These are phyloP conservation scores for Rhododendron griersonianum DNA, from an alignment of 148 eudicot species.

Conservation along the genomic window DNA sequence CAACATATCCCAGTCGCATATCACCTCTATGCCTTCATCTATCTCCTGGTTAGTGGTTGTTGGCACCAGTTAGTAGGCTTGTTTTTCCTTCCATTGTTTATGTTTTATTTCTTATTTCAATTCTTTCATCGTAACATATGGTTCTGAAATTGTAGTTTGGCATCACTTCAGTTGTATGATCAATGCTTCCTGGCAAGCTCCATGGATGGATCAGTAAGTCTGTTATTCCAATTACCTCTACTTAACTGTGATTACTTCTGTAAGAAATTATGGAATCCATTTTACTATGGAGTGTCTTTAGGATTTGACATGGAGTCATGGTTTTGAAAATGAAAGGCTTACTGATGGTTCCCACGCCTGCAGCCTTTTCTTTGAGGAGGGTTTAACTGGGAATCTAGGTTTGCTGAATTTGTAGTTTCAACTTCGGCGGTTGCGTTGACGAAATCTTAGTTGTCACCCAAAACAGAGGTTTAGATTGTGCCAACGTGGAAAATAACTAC, in stretches of 20 bases:
- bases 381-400: neutral
- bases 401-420: neutral
- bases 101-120: neutral
- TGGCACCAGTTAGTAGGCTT: neutral
- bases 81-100: neutral
- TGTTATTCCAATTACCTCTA: neutral
- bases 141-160: slow-evolving; percentile 48
- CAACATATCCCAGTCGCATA: slow-evolving; percentile 29
- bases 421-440: neutral
- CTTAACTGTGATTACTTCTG: neutral
- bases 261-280: neutral
- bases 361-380: neutral
- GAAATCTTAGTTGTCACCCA: neutral
- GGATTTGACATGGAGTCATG: neutral
- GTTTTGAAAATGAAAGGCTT: neutral
- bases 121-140: neutral
- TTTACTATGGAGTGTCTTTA: neutral
- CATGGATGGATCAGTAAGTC: slow-evolving; percentile 92
- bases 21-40: slow-evolving; percentile 65
- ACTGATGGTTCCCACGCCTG: neutral
- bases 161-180: slow-evolving; percentile 58
- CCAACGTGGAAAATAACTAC: neutral
- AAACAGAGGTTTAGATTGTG: neutral
- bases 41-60: slow-evolving; percentile 55
- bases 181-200: slow-evolving; percentile 81